phyloP scores from a whole-genome alignment of 495 filamentous ascomycete genomes.

The Xylaria scruposa region DNA sequence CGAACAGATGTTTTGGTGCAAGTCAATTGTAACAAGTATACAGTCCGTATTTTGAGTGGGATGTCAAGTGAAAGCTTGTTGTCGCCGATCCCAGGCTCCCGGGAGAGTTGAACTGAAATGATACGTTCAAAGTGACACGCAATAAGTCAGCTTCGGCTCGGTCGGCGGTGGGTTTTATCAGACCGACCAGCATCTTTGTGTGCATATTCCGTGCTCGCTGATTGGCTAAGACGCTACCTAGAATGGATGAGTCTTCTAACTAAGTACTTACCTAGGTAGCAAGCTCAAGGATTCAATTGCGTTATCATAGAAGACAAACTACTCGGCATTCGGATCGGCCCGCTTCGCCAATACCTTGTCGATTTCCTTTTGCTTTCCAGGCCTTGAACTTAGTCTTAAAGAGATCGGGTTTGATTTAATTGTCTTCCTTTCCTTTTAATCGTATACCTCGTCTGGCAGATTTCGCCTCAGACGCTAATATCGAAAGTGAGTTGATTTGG shows the following conservation, averaged over 20 bases:
- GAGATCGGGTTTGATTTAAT: not conserved
- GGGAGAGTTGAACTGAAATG: slow-evolving; percentile 1
- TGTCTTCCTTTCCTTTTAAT: no score
- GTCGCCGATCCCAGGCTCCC: not conserved
- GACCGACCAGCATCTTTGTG: not conserved
- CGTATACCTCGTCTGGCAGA: not conserved
- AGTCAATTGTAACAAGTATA: not conserved
- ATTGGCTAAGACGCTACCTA: slow-evolving; percentile 3
- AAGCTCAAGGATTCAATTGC: no score
- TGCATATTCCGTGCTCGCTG: not conserved
- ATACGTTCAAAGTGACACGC: not conserved
- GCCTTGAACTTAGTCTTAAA: not conserved
- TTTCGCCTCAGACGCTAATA: not conserved
- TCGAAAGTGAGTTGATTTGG: not conserved
- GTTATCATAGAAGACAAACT: no score
- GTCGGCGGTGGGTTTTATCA: not conserved
- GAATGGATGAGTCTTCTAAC: no score
- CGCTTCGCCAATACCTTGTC: no score
- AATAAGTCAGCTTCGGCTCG: slow-evolving; percentile 13
- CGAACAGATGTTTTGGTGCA: not conserved
- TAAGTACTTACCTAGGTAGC: no score
- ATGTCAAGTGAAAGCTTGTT: slow-evolving; percentile 9
- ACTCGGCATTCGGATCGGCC: not conserved
- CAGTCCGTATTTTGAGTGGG: not conserved
- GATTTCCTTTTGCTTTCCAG: not conserved